Conservation (phyloP, 192 early-diverging fungal genomes). For the Haplosporangium gracile region DNA sequence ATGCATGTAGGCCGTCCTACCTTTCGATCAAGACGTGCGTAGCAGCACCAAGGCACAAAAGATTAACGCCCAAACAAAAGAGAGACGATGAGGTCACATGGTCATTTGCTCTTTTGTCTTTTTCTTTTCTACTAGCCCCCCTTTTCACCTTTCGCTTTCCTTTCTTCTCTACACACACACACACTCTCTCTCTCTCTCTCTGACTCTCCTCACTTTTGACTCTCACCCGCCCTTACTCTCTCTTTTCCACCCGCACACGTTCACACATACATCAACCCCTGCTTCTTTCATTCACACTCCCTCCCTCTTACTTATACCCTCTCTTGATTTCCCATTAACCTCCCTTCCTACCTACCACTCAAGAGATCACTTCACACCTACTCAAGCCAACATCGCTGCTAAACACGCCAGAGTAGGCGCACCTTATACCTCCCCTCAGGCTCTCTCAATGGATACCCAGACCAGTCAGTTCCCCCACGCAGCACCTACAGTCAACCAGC, state of each 20-base stretch:
- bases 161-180: no score
- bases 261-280: neutral
- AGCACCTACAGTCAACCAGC: neutral
- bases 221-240: neutral
- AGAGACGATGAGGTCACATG: slow-evolving; percentile 3
- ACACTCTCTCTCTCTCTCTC: neutral
- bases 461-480: neutral
- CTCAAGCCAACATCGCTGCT: no score
- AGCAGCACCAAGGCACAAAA: neutral
- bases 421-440: neutral
- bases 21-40: no score
- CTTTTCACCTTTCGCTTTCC: neutral
- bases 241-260: neutral
- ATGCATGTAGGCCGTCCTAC: neutral
- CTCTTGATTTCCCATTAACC: neutral
- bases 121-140: neutral
- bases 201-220: no score
- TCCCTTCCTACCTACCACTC: no score
- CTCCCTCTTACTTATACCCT: neutral
- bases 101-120: neutral
- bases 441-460: neutral
- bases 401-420: neutral
- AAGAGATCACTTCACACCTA: no score
- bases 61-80: neutral
- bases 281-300: neutral